These are phyloP conservation scores for Rhododendron simsii DNA, from an alignment of 148 eudicot genomes.

Conservation along the genomic window DNA sequence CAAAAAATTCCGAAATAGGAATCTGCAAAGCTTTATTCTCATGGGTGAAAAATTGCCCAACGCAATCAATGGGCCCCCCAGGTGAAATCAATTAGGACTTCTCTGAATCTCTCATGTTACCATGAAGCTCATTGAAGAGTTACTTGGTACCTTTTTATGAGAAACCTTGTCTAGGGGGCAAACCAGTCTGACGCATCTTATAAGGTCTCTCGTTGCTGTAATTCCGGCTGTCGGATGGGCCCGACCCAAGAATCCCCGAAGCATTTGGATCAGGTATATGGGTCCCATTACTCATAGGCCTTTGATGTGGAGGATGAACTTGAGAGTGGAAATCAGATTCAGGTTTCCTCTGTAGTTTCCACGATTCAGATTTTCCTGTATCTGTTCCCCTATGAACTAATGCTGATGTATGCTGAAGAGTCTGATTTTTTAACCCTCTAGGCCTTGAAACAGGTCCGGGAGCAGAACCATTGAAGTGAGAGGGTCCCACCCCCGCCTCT, in stretches of 20 bases:
- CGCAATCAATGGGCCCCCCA: slow-evolving; percentile 9
- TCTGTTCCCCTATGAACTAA: slow-evolving; percentile 47
- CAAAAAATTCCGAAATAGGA: slow-evolving; percentile 14
- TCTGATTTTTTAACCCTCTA: slow-evolving; percentile 32
- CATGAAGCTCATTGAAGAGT: slow-evolving; percentile 6
- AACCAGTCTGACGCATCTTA: slow-evolving; percentile 53
- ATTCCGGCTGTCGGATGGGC: slow-evolving; percentile 63
- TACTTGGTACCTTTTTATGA: slow-evolving; percentile 48
- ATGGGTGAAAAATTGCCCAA: not conserved
- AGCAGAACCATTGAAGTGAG: slow-evolving; percentile 56
- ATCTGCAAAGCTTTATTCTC: slow-evolving; percentile 26
- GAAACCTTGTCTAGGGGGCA: slow-evolving; percentile 54
- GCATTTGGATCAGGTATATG: slow-evolving; percentile 51
- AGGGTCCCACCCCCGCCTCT: slow-evolving; percentile 69
- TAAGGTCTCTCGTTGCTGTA: slow-evolving; percentile 46
- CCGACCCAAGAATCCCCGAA: slow-evolving; percentile 82
- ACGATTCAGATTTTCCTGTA: slow-evolving; percentile 74
- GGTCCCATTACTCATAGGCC: slow-evolving; percentile 42
- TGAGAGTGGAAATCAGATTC: slow-evolving; percentile 61
- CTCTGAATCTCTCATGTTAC: slow-evolving; percentile 9
- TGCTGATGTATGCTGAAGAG: slow-evolving; percentile 33
- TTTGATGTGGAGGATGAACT: slow-evolving; percentile 44
- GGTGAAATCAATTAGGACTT: slow-evolving; percentile 15
- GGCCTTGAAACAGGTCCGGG: slow-evolving; percentile 10
- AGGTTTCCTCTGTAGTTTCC: slow-evolving; percentile 80